A percentile compares a stretch with the other conserved stretches of the same genome.
Conservation (phyloP, 2,329 filamentous ascomycete genomes). For the Xylariales sp. region DNA sequence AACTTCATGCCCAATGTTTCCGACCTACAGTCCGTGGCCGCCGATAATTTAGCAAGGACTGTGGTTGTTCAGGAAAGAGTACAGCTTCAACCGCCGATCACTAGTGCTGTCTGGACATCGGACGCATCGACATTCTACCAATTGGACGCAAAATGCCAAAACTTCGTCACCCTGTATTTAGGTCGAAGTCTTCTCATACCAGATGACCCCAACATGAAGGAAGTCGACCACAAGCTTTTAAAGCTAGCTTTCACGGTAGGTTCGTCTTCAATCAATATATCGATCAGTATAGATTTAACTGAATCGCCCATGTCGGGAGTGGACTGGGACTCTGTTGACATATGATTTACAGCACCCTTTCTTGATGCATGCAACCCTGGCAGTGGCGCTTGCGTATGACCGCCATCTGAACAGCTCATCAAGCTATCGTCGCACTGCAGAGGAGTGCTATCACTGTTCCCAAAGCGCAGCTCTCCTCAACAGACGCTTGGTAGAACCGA, state of each 20-base stretch:
- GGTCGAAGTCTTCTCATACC: constrained; percentile 30
- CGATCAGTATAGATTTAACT: too few relatives aligned
- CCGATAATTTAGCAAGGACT: constrained; percentile 15
- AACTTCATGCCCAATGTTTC: constrained; percentile 31
- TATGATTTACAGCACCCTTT: constrained; percentile 30
- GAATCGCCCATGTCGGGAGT: too few relatives aligned
- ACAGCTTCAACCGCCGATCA: constrained; percentile 17
- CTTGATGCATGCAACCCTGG: constrained; percentile 41
- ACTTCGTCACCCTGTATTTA: constrained; percentile 36
- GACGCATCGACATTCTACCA: constrained; percentile 27
- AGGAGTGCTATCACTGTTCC: constrained; percentile 40
- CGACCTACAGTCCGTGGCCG: constrained; percentile 31
- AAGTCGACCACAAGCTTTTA: constrained; percentile 34
- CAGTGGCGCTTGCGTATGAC: constrained; percentile 35
- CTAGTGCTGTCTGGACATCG: constrained; percentile 16
- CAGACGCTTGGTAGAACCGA: constrained; percentile 26
- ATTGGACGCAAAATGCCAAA: constrained; percentile 32
- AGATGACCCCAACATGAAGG: constrained; percentile 28
- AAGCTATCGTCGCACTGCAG: constrained; percentile 19
- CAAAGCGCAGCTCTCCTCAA: constrained; percentile 36
- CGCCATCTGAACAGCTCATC: constrained; percentile 22
- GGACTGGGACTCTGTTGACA: constrained; percentile 4
- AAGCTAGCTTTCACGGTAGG: constrained; percentile 32
- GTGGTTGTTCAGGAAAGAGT: constrained; percentile 12
- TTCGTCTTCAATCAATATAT: too few relatives aligned